These are phyloP conservation scores for Mycena floridula DNA, from an alignment of 768 basidiomycete species.

Conservation along the genomic window DNA sequence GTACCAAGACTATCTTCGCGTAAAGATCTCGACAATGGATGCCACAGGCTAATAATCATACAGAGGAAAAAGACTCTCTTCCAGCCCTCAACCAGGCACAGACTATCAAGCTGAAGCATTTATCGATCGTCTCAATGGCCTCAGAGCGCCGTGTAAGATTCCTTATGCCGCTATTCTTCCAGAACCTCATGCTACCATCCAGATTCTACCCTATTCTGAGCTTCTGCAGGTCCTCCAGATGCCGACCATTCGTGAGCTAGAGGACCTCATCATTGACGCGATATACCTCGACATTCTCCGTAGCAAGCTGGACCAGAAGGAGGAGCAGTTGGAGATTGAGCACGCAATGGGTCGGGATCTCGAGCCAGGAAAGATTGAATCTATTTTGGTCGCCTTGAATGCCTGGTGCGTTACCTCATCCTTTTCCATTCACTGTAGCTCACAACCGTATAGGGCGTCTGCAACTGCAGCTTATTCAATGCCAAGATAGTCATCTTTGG, in stretches of 20 bases:
- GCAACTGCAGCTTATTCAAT: slow-evolving; percentile 63
- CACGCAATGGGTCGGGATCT: slow-evolving; percentile 91
- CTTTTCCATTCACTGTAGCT: background rate
- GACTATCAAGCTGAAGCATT: slow-evolving; percentile 83
- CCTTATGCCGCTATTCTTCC: background rate
- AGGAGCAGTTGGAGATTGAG: slow-evolving; percentile 85
- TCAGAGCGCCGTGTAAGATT: slow-evolving; percentile 62
- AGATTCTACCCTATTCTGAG: slow-evolving; percentile 80
- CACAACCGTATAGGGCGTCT: slow-evolving; percentile 57
- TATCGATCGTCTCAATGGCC: slow-evolving; percentile 85
- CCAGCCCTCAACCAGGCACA: slow-evolving; percentile 71
- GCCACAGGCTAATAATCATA: background rate
- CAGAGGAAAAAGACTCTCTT: slow-evolving; percentile 61
- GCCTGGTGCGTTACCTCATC: slow-evolving; percentile 47
- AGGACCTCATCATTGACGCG: slow-evolving; percentile 95
- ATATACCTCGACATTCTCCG: slow-evolving; percentile 88
- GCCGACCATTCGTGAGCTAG: slow-evolving; percentile 78
- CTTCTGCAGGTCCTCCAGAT: slow-evolving; percentile 70
- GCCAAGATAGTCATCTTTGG: too few relatives aligned
- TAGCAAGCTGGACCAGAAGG: slow-evolving; percentile 91
- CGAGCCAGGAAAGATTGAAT: slow-evolving; percentile 63
- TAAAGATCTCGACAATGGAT: background rate
- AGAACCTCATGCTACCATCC: slow-evolving; percentile 2
- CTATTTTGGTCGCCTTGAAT: slow-evolving; percentile 53
- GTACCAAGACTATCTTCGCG: slow-evolving; percentile 72